Conservation (phyloP, 2,329 filamentous ascomycete genomes). For the Penicillium capsulatum region DNA sequence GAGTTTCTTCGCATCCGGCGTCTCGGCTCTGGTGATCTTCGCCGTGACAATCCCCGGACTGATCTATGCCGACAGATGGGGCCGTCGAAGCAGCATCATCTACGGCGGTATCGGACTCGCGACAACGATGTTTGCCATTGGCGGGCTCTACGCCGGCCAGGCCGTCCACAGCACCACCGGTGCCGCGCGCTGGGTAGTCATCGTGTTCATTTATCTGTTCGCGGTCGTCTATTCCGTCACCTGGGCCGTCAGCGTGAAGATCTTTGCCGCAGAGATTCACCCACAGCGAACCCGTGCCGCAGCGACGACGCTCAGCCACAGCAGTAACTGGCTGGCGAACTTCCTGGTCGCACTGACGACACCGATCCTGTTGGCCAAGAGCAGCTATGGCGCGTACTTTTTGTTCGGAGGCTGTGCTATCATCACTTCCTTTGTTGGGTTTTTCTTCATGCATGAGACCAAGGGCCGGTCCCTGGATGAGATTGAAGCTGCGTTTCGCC, state of each 20-base stretch:
- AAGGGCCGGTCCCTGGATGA: slow-evolving; percentile 47
- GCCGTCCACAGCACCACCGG: slow-evolving; percentile 27
- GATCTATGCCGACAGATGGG: slow-evolving; percentile 56
- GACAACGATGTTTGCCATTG: slow-evolving; percentile 35
- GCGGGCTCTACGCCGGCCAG: slow-evolving; percentile 31
- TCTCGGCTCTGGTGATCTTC: slow-evolving; percentile 58
- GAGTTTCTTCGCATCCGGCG: slow-evolving; percentile 58
- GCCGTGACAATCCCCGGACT: slow-evolving; percentile 55
- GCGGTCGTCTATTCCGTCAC: slow-evolving; percentile 32
- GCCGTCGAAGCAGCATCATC: slow-evolving; percentile 53
- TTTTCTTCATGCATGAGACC: slow-evolving; percentile 50
- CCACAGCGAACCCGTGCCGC: slow-evolving; percentile 52
- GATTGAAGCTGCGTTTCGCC: slow-evolving; percentile 48
- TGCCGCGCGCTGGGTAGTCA: slow-evolving; percentile 28
- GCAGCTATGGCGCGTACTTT: slow-evolving; percentile 46
- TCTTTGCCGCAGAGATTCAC: slow-evolving; percentile 58
- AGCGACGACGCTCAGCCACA: slow-evolving; percentile 51
- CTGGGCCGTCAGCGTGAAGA: slow-evolving; percentile 55
- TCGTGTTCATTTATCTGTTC: slow-evolving; percentile 24
- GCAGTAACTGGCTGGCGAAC: slow-evolving; percentile 49
- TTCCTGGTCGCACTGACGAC: slow-evolving; percentile 46
- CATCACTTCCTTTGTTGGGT: slow-evolving; percentile 38
- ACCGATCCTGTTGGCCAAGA: slow-evolving; percentile 42
- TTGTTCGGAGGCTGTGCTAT: slow-evolving; percentile 44
- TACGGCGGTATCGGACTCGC: slow-evolving; percentile 51